Evolutionary conservation across 345 rosid species (phyloP).

Genomic region (Populus alba): DNA sequence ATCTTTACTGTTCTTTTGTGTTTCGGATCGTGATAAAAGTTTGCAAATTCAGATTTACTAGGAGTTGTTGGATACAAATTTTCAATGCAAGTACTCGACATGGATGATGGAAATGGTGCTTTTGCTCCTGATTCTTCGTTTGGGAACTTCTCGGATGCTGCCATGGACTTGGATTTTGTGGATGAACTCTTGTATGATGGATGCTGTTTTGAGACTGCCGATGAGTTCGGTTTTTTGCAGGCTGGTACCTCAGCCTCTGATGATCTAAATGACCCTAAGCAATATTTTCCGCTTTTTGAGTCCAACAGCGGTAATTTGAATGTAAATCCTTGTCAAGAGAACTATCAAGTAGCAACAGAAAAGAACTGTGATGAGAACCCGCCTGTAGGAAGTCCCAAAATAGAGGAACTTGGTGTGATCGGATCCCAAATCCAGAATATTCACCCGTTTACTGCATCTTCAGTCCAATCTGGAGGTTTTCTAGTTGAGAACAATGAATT

Average conservation of each 20-base stretch:
- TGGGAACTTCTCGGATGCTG: slow-evolving; percentile 42
- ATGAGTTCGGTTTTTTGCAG: slow-evolving; percentile 39
- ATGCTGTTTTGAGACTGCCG: slow-evolving; percentile 71
- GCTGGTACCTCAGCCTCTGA: slow-evolving; percentile 30
- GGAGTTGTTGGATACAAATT: slow-evolving; percentile 31
- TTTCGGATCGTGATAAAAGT: slow-evolving; percentile 45
- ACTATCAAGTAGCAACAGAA: slow-evolving; percentile 31
- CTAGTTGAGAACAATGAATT: slow-evolving; percentile 43
- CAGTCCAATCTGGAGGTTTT: slow-evolving; percentile 29
- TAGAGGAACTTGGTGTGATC: slow-evolving; percentile 24
- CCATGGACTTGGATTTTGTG: slow-evolving; percentile 88
- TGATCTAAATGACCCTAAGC: slow-evolving; percentile 24
- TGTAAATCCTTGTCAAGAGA: slow-evolving; percentile 26
- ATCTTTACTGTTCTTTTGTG: slow-evolving; percentile 55
- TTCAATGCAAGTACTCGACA: slow-evolving; percentile 28
- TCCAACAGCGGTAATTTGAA: slow-evolving; percentile 19
- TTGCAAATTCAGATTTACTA: slow-evolving; percentile 24
- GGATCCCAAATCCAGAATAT: slow-evolving; percentile 23
- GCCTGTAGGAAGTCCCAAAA: slow-evolving; percentile 19
- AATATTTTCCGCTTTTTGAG: slow-evolving; percentile 27
- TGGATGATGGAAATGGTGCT: slow-evolving; percentile 54
- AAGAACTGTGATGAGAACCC: slow-evolving; percentile 20
- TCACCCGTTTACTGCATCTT: slow-evolving; percentile 24
- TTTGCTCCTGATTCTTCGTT: slow-evolving; percentile 42
- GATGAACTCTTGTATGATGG: slow-evolving; percentile 81